phyloP scores from a whole-genome alignment of 768 basidiomycete genomes.

The Suillus subaureus region DNA sequence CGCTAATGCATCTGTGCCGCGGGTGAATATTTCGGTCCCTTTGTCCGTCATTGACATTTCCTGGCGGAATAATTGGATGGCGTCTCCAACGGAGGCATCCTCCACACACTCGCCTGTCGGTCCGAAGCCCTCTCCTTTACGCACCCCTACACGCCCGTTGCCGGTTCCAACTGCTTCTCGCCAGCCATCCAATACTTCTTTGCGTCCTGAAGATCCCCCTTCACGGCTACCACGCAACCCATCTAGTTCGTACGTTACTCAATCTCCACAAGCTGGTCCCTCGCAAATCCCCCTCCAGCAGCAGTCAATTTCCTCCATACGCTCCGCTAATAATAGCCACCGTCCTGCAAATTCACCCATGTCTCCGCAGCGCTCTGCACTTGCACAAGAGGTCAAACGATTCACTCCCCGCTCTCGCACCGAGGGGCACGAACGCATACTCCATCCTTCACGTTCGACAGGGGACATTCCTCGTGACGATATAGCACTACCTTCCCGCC shows the following conservation, averaged over 20 bases:
- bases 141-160: background rate
- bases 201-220: conserved; percentile 4
- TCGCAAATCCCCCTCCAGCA: background rate
- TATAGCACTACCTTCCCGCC: background rate
- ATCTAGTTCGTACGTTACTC: background rate
- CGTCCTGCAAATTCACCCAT: background rate
- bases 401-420: conserved; percentile 8
- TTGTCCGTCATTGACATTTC: conserved; percentile 9
- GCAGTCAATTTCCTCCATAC: conserved; percentile 10
- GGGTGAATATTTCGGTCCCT: conserved; percentile 1
- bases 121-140: conserved; percentile 2
- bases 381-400: background rate
- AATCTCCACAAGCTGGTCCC: conserved; percentile 1
- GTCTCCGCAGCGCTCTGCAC: background rate
- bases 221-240: conserved; percentile 7
- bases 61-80: conserved; percentile 5
- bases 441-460: conserved; percentile 25
- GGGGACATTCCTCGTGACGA: conserved; percentile 23
- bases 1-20: background rate
- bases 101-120: background rate
- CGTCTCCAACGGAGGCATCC: conserved; percentile 5
- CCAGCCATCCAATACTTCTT: conserved; percentile 9
- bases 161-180: background rate
- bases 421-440: conserved; percentile 15
- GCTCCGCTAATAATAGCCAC: background rate